phyloP scores from a whole-genome alignment of 1,284 basidiomycete species.

The Mycosarcoma maydis region DNA sequence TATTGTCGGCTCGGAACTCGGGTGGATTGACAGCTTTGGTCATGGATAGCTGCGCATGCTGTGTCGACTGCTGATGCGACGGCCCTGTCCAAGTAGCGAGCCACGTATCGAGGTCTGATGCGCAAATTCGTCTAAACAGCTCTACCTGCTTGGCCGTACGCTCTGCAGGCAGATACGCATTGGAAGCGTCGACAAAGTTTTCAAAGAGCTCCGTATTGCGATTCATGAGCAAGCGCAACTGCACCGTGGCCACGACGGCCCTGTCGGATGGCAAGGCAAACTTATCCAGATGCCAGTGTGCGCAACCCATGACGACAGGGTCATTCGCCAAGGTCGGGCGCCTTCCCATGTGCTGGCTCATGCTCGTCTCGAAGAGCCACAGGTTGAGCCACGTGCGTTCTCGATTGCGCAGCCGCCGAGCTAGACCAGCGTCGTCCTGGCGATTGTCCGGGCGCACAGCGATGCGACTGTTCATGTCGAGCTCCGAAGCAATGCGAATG shows the following conservation, averaged over 20 bases:
- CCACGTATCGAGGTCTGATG: constrained; percentile 43
- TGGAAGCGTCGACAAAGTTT: constrained; percentile 29
- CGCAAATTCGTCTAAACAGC: constrained; percentile 39
- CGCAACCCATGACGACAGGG: constrained; percentile 48
- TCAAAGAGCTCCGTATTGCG: constrained; percentile 49
- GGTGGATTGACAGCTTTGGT: neutral
- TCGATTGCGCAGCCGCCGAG: constrained; percentile 30
- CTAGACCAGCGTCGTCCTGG: constrained; percentile 26
- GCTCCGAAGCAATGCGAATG: constrained; percentile 50
- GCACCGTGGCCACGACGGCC: constrained; percentile 50
- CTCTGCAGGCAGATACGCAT: constrained; percentile 8
- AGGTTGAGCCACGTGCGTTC: constrained; percentile 54
- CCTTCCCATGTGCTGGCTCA: constrained; percentile 53
- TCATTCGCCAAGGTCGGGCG: constrained; percentile 47
- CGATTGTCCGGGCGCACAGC: constrained; percentile 13
- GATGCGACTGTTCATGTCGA: constrained; percentile 51
- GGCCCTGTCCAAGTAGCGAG: constrained; percentile 43
- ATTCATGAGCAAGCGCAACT: constrained; percentile 39
- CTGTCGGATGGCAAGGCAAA: constrained; percentile 45
- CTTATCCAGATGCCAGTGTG: constrained; percentile 45
- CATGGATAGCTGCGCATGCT: neutral
- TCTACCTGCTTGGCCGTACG: constrained; percentile 42
- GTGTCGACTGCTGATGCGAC: constrained; percentile 9
- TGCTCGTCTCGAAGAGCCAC: constrained; percentile 50
- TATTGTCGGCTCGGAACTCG: neutral